phyloP scores from a whole-genome alignment of 2,329 filamentous ascomycete genomes.

The Nothopassalora personata region DNA sequence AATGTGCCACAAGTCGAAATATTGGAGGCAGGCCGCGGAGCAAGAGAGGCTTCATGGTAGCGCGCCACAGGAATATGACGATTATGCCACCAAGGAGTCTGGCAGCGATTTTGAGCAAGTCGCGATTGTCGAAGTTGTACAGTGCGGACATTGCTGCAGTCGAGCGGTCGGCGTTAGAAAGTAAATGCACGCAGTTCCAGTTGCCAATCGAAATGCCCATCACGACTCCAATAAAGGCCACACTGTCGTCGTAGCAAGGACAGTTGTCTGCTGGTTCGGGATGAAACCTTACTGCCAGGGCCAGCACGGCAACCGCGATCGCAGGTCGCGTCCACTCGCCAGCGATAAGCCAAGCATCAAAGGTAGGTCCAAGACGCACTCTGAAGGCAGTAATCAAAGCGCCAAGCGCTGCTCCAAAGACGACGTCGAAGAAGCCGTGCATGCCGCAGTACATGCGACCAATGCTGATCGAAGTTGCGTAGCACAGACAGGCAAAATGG shows the following conservation, averaged over 20 bases:
- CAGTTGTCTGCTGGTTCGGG: conserved; percentile 96
- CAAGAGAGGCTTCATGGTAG: conserved; percentile 77
- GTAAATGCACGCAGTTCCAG: conserved; percentile 61
- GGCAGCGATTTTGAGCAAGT: conserved; percentile 56
- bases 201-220: conserved; percentile 77
- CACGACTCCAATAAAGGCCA: conserved; percentile 84
- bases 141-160: conserved; percentile 12
- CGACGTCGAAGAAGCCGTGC: conserved; percentile 92
- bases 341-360: conserved; percentile 67
- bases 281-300: conserved; percentile 63
- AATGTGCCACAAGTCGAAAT: conserved; percentile 77
- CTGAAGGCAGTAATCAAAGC: conserved; percentile 56
- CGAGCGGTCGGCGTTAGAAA: background rate
- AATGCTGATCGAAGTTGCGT: conserved; percentile 81
- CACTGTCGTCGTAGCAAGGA: conserved; percentile 93
- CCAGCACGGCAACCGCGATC: conserved; percentile 59
- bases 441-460: conserved; percentile 95
- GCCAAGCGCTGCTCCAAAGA: conserved; percentile 73
- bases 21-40: conserved; percentile 74
- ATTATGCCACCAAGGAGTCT: conserved; percentile 76
- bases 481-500: conserved; percentile 65
- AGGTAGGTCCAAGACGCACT: conserved; percentile 49
- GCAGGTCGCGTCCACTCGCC: conserved; percentile 61
- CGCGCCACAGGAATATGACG: conserved; percentile 83
- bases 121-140: conserved; percentile 49